Conservation (phyloP, 2,329 filamentous ascomycete genomes). For the Macrophomina tecta region DNA sequence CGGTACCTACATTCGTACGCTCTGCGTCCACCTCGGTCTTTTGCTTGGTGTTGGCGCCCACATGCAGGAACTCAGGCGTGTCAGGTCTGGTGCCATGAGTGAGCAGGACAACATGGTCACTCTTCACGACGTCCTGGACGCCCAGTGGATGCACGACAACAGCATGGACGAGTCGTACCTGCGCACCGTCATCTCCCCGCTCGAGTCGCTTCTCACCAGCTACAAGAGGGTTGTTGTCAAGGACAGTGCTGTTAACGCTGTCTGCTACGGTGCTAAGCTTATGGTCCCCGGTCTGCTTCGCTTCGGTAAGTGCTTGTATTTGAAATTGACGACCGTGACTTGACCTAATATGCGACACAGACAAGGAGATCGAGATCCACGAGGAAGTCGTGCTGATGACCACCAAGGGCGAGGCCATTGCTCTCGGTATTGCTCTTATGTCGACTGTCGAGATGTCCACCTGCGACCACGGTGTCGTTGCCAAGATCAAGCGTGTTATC, state of each 20-base stretch:
- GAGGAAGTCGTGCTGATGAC: slow-evolving; percentile 99
- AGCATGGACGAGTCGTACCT: slow-evolving; percentile 92
- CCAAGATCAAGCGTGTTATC: slow-evolving; percentile 99
- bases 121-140: slow-evolving; percentile 92
- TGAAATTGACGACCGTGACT: neutral
- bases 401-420: slow-evolving; percentile 98
- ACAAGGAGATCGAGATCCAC: slow-evolving; percentile 88
- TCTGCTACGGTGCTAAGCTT: slow-evolving; percentile 98
- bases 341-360: slow-evolving; percentile 52
- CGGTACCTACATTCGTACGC: slow-evolving; percentile 97
- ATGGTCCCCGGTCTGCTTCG: slow-evolving; percentile 96
- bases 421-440: slow-evolving; percentile 96
- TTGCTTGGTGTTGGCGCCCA: slow-evolving; percentile 85
- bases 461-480: slow-evolving; percentile 96
- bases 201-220: slow-evolving; percentile 87
- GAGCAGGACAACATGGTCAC: slow-evolving; percentile 90
- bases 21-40: slow-evolving; percentile 90
- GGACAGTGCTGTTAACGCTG: slow-evolving; percentile 93
- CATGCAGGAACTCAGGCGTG: slow-evolving; percentile 97
- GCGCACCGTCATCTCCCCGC: slow-evolving; percentile 85
- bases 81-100: slow-evolving; percentile 92
- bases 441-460: slow-evolving; percentile 95
- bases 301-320: slow-evolving; percentile 69
- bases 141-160: slow-evolving; percentile 96
- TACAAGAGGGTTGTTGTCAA: slow-evolving; percentile 99